phyloP scores from a whole-genome alignment of 2,329 filamentous ascomycete genomes.

The Aureobasidium vineae region DNA sequence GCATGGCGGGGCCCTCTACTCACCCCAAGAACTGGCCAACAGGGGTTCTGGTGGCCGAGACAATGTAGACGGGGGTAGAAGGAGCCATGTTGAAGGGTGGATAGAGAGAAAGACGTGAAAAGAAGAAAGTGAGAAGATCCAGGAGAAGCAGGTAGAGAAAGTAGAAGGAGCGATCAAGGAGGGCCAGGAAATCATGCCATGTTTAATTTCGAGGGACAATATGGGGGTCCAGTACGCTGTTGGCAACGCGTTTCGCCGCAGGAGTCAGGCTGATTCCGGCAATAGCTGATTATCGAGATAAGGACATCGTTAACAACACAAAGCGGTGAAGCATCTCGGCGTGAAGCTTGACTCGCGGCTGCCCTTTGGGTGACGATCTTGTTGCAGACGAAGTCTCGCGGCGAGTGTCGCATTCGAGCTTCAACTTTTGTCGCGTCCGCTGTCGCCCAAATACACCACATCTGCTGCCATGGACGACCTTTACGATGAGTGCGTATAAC shows the following conservation, averaged over 20 bases:
- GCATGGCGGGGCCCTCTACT: slow-evolving; percentile 35
- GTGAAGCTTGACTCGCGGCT: slow-evolving; percentile 9
- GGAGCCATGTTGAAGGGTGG: slow-evolving; percentile 60
- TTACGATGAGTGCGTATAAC: slow-evolving; percentile 75
- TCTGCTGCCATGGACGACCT: slow-evolving; percentile 77
- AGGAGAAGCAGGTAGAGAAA: slow-evolving; percentile 13
- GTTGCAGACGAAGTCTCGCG: slow-evolving; percentile 10
- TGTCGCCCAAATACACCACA: slow-evolving; percentile 23
- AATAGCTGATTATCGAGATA: slow-evolving; percentile 8
- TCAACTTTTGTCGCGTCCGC: slow-evolving; percentile 25
- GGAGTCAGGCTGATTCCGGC: not conserved
- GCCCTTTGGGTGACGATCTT: slow-evolving; percentile 7
- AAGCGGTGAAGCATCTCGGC: slow-evolving; percentile 9
- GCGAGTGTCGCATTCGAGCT: slow-evolving; percentile 21
- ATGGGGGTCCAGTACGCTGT: slow-evolving; percentile 13
- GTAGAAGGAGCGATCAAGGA: slow-evolving; percentile 9
- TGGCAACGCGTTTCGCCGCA: slow-evolving; percentile 3
- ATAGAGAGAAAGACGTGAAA: slow-evolving; percentile 5
- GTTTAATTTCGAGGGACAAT: slow-evolving; percentile 23
- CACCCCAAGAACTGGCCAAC: slow-evolving; percentile 94
- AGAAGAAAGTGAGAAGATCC: slow-evolving; percentile 3
- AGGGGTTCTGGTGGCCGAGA: slow-evolving; percentile 85
- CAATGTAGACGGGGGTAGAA: slow-evolving; percentile 89
- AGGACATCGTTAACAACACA: not conserved
- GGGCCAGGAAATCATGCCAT: slow-evolving; percentile 24